Conservation (phyloP, 2,329 filamentous ascomycete genomes). For the Penicillium hordei region DNA sequence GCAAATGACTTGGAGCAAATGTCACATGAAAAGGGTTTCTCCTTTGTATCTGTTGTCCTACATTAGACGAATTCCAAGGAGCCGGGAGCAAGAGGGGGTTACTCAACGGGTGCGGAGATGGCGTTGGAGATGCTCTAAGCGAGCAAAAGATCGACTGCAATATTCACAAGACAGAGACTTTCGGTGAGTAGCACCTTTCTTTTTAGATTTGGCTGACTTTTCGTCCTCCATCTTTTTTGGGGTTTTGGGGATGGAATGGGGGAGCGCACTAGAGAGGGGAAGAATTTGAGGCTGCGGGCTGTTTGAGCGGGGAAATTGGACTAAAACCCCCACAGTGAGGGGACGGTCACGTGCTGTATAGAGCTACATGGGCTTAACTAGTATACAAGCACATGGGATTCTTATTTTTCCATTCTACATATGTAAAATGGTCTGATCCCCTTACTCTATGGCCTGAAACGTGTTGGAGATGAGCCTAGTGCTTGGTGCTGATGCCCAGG, state of each 20-base stretch:
- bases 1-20: conserved; percentile 52
- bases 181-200: conserved; percentile 44
- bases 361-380: neutral
- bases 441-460: neutral
- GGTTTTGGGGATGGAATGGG: conserved; percentile 21
- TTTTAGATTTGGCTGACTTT: conserved; percentile 39
- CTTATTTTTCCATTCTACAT: neutral
- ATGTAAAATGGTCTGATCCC: neutral
- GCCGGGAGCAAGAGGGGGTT: conserved; percentile 29
- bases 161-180: conserved; percentile 51
- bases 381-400: neutral
- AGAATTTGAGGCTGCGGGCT: conserved; percentile 24
- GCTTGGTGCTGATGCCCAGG: neutral
- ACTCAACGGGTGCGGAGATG: conserved; percentile 53
- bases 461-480: neutral
- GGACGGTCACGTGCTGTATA: conserved; percentile 23
- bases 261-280: conserved; percentile 26
- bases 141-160: conserved; percentile 50
- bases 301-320: conserved; percentile 38
- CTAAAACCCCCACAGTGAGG: conserved; percentile 26
- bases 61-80: conserved; percentile 22
- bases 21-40: conserved; percentile 52
- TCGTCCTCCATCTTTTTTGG: conserved; percentile 41
- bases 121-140: conserved; percentile 52
- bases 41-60: conserved; percentile 46